Base-by-base conservation (phyloP, 139 green algal species). In the Dunaliella sp. region DNA sequence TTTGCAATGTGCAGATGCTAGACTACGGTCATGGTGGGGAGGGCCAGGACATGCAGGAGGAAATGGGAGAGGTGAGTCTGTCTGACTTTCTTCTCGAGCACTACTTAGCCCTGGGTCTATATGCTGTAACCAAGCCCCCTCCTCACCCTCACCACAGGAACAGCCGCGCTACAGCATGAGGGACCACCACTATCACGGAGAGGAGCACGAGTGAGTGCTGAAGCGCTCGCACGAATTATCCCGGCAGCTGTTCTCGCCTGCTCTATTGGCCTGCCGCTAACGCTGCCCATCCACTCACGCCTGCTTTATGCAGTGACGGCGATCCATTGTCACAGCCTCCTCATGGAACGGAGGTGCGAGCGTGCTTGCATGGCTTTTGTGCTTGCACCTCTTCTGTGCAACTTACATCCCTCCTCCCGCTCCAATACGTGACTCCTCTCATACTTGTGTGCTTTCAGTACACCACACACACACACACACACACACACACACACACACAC, bases 311-410 rank as follows among this genome's bases (percentile, higher is more conserved):
- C 35, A 83, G 84, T 83, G 77, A 87, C 12, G 76, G 33, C 2
- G 76, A 81, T 12, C n/a, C 37, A 31, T 28, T 81, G 76, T 81
- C 76, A 33, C 77, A 84, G 77, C 84, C 84, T 26, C 84, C 84
- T 16, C 84, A 87, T 80, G 84, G 84, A 31, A 87, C 84, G 0
- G 84, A 87, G 84, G 83, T 87, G 82, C 3, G 82, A 26, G 2
- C 21, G 1, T 86, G n/a, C 30, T 58, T 31, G 48, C 48, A n/a
- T n/a, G n/a, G n/a, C n/a, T n/a, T n/a, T n/a, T n/a, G n/a, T n/a
- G n/a, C n/a, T n/a, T n/a, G n/a, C n/a, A n/a, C n/a, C n/a, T n/a
- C n/a, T n/a, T n/a, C n/a, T n/a, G n/a, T n/a, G n/a, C n/a, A n/a
- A n/a, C n/a, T n/a, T n/a, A n/a, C n/a, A n/a, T n/a, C n/a, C n/a